Base-by-base conservation (phyloP, 2,329 filamentous ascomycete species). In the Nigrospora osmanthi region DNA sequence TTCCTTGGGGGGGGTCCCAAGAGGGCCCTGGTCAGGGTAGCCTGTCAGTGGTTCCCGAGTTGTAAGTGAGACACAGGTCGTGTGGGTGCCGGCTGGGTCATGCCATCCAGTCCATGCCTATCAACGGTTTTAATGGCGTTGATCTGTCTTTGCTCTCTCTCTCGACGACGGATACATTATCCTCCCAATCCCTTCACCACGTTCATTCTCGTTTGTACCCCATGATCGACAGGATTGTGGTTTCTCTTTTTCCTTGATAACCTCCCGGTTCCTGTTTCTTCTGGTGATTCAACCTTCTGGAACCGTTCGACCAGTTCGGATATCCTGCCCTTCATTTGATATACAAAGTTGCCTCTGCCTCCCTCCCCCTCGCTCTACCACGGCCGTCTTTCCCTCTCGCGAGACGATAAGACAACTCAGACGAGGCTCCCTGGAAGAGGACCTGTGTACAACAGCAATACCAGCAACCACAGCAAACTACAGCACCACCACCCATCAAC, bases 51-150 rank as follows among this genome's bases (percentile, higher is more conserved):
- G 56, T 60, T 54, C 58, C 58, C 62, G 35, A 34, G 32, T 42
- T 48, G 43, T 40, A 68, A 71, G 70, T 75, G 71, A 76, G 72
- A 75, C 71, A 72, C 59, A 65, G 67, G 66, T 28, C 66, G 65
- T 65, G 63, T 55, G 50, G 49, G 55, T 56, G 61, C 62, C 57
- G 60, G 54, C 61, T 56, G 56, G 45, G 40, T 38, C 53, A 55
- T 53, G 53, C 51, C 51, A 50, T 57, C 57, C 54, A 59, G 55
- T 51, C 47, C 54, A 48, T 61, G 59, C 58, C 61, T 65, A 62
- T 63, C 63, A 57, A 61, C 59, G 60, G 60, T 54, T 59, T 65
- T 63, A 67, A 67, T 65, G 63, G 64, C 56, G 61, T 67, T 67
- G 63, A 68, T 64, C 64, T 45, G 34, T 43, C 42, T 36, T 38